phyloP scores from a whole-genome alignment of 2,329 filamentous ascomycete species.

The Diaporthe citrichinensis region DNA sequence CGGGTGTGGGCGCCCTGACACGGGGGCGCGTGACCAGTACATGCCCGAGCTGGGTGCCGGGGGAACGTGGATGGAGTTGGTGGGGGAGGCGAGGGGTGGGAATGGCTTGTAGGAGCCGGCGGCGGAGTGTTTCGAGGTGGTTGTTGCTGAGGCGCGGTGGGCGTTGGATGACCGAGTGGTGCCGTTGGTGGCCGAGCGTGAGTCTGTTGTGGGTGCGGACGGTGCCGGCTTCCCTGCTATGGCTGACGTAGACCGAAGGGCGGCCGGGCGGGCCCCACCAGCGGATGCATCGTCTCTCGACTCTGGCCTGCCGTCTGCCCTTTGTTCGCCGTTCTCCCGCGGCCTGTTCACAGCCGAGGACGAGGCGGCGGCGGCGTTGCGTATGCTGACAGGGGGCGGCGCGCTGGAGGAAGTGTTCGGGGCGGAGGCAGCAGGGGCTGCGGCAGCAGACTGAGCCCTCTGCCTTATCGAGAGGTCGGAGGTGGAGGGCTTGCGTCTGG shows the following conservation, averaged over 20 bases:
- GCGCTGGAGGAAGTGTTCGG: conserved; percentile 44
- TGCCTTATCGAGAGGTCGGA: conserved; percentile 68
- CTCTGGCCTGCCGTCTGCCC: conserved; percentile 46
- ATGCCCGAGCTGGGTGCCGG: conserved; percentile 77
- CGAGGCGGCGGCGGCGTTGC: conserved; percentile 33
- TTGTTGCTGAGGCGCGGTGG: conserved; percentile 34
- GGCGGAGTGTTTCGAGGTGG: conserved; percentile 46
- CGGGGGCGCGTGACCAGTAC: conserved; percentile 78
- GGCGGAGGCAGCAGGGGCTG: conserved; percentile 47
- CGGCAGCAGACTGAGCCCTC: conserved; percentile 62
- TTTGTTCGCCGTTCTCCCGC: conserved; percentile 44
- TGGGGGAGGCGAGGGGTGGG: conserved; percentile 70
- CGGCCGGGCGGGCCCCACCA: conserved; percentile 57
- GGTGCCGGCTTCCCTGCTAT: conserved; percentile 56
- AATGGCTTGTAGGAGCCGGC: conserved; percentile 61
- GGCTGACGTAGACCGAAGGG: conserved; percentile 68
- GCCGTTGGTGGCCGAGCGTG: conserved; percentile 45
- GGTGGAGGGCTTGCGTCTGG: conserved; percentile 59
- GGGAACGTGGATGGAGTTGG: conserved; percentile 71
- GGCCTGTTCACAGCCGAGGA: conserved; percentile 32
- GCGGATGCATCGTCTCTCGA: conserved; percentile 47
- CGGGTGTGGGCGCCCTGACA: conserved; percentile 74
- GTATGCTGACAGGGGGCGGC: conserved; percentile 38
- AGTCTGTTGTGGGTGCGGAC: conserved; percentile 44
- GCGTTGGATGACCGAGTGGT: conserved; percentile 21